These are phyloP conservation scores for Saccharomyces hybrid DNA, from an alignment of 1,139 yeast species.

Conservation along the genomic window DNA sequence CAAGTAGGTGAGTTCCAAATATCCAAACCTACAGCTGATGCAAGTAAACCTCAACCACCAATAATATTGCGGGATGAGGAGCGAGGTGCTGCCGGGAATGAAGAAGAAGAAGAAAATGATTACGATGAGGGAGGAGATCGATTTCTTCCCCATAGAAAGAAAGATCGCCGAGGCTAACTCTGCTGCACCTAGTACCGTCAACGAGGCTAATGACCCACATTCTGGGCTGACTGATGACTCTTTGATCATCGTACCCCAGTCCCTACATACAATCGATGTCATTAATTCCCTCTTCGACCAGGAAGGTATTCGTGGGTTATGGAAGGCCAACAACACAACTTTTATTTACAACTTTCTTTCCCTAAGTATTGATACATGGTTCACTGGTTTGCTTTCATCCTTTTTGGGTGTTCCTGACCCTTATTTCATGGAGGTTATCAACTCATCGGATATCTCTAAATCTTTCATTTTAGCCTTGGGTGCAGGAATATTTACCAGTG, in stretches of 20 bases:
- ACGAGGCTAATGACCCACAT: neutral
- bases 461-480: conserved; percentile 61
- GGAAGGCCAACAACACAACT: conserved; percentile 82
- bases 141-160: conserved; percentile 41
- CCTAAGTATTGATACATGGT: conserved; percentile 83
- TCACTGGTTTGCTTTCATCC: conserved; percentile 79
- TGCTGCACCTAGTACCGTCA: neutral
- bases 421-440: conserved; percentile 72
- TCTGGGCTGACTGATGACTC: conserved; percentile 9
- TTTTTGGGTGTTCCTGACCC: conserved; percentile 86
- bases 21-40: neutral
- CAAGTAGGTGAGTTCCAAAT: conserved; percentile 62
- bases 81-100: conserved; percentile 11
- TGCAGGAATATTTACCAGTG: conserved; percentile 67
- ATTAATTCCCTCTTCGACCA: conserved; percentile 59
- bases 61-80: conserved; percentile 13
- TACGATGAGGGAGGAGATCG: conserved; percentile 44
- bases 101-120: conserved; percentile 13
- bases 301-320: conserved; percentile 79
- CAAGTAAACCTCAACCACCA: conserved; percentile 4
- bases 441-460: conserved; percentile 49
- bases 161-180: neutral
- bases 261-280: conserved; percentile 65
- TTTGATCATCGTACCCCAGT: conserved; percentile 46
- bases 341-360: conserved; percentile 70